Percentiles rank a stretch among this genome's conserved stretches.
phyloP scores from a whole-genome alignment of 371 early-diverging fungal genomes.

The Dinochytrium kinnereticum region DNA sequence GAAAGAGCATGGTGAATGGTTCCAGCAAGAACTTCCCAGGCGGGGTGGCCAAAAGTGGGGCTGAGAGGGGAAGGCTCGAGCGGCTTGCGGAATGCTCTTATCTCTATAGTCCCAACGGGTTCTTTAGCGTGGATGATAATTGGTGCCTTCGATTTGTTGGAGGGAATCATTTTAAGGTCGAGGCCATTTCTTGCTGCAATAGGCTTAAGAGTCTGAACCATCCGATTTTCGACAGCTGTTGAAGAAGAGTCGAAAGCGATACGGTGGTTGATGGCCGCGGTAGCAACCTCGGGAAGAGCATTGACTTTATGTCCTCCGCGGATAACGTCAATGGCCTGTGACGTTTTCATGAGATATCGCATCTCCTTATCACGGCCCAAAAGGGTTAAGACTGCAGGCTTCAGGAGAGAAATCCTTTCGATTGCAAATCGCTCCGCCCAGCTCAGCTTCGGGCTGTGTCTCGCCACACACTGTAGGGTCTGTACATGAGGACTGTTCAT shows the following conservation, averaged over 20 bases:
- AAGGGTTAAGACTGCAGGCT: neutral
- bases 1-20: slow-evolving; percentile 28
- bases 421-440: slow-evolving; percentile 21
- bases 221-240: slow-evolving; percentile 14
- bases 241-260: slow-evolving; percentile 34
- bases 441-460: slow-evolving; percentile 19
- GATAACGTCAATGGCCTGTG: slow-evolving; percentile 48
- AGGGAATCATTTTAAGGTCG: neutral
- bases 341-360: slow-evolving; percentile 29
- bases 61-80: slow-evolving; percentile 27
- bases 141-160: neutral
- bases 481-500: slow-evolving; percentile 28
- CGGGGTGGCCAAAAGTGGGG: slow-evolving; percentile 8
- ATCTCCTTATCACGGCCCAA: neutral
- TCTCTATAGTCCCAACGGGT: neutral
- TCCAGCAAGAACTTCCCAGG: slow-evolving; percentile 36
- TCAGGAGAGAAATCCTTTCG: neutral
- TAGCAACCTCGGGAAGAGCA: slow-evolving; percentile 41
- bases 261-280: slow-evolving; percentile 41
- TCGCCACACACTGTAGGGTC: slow-evolving; percentile 21
- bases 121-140: neutral
- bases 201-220: slow-evolving; percentile 4
- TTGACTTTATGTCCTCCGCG: slow-evolving; percentile 49
- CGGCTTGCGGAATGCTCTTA: slow-evolving; percentile 10
- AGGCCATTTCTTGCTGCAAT: slow-evolving; percentile 28